Base-by-base conservation (phyloP, 495 filamentous ascomycete species). In the Aspergillus taichungensis region DNA sequence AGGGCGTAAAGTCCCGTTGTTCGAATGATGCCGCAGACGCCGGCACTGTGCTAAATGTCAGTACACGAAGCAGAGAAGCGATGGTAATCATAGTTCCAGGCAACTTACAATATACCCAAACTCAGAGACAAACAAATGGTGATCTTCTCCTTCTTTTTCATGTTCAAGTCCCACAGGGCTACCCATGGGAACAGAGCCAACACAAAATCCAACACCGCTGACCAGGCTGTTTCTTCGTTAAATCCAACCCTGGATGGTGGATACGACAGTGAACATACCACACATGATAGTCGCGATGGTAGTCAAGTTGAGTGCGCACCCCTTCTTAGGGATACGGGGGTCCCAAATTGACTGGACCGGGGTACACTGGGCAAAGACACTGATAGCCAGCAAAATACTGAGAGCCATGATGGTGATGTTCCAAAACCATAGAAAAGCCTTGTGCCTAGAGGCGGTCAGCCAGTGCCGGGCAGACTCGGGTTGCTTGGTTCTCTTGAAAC, bases 141-240 rank as follows among this genome's bases (percentile, higher is more conserved):
- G 40, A 62, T 50, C 43, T 57, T 61, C 30, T 62, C 59, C 35
- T 57, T 62, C 9, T 51, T 45, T 27, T 59, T 62, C 56, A 62
- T 62, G 30, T 59, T 62, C 41, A 59, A 46, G 37, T 62, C 51
- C 59, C 59, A 62, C 18, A 60, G 43, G 13, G 59, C 50, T 18
- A 62, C 59, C 59, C 59, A 62, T 1, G 56, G 59, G 2, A 62
- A 56, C 29, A 56, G 56, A 0, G 59, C 59, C 39, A 62, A 57
- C 18, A 50, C 47, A 31, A 62, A 55, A 38, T 62, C 59, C 13
- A 50, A 50, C 10, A 45, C 56, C 10, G 57, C 53, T 29, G 57
- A 59, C 53, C 56, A 57, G 8, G 59, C 55, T 59, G 11, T 7
- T 28, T 24, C 34, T 41, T 1, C 34, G 30, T 12, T 2, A 36